Conservation (phyloP, 768 basidiomycete species). For the Lentinus tigrinus region DNA sequence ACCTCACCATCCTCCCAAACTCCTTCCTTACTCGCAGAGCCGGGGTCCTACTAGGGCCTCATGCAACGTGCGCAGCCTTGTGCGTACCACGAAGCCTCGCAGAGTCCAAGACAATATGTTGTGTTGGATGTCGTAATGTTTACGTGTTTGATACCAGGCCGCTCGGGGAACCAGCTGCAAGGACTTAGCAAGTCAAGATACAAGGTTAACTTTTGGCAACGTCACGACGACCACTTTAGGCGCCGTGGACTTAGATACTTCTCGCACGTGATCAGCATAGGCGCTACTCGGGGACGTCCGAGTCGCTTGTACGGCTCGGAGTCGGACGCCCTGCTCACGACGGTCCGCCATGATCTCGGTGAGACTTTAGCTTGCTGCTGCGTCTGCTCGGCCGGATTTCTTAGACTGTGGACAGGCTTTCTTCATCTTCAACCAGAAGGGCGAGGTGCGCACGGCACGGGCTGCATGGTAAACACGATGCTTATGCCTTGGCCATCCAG, state of each 20-base stretch:
- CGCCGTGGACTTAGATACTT: background rate
- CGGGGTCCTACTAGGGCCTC: too few species aligned
- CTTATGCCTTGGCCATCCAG: constrained; percentile 37
- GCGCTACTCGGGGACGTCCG: background rate
- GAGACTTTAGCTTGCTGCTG: constrained; percentile 18
- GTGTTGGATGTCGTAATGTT: too few species aligned
- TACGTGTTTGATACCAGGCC: too few species aligned
- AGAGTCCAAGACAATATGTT: too few species aligned
- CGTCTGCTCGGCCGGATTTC: background rate
- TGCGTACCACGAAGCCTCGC: too few species aligned
- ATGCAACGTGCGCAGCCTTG: too few species aligned
- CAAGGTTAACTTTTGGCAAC: too few species aligned
- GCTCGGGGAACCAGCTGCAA: too few species aligned
- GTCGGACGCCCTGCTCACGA: background rate
- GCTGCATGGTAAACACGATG: background rate
- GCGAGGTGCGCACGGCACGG: constrained; percentile 67
- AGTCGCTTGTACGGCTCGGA: background rate
- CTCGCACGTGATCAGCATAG: background rate
- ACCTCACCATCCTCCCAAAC: too few species aligned
- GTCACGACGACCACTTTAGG: background rate
- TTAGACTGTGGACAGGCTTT: constrained; percentile 63
- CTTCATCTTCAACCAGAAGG: constrained; percentile 99
- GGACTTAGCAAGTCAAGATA: too few species aligned
- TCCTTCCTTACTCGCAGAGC: too few species aligned
- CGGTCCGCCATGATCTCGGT: constrained; percentile 45